Percentiles rank a stretch among this genome's conserved stretches.
These are phyloP conservation scores for Ceratocystis lukuohia DNA, from an alignment of 2,329 filamentous ascomycete species.

Conservation along the genomic window DNA sequence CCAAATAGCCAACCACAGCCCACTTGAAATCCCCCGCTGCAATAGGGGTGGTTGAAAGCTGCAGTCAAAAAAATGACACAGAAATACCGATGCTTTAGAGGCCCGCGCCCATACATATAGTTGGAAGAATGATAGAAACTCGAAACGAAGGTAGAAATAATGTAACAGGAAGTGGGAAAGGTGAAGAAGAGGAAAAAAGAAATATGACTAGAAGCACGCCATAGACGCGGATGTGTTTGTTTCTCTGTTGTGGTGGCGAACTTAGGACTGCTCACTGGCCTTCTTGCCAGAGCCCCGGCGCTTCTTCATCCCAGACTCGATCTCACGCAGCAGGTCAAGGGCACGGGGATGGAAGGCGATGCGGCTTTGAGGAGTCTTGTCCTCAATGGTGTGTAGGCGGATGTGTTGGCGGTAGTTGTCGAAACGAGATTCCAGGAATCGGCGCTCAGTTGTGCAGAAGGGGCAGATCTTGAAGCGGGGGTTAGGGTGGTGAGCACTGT, in stretches of 20 bases:
- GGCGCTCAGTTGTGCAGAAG: slow-evolving; percentile 19
- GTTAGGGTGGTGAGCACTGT: slow-evolving; percentile 19
- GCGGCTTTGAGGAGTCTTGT: slow-evolving; percentile 24
- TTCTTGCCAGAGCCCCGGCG: slow-evolving; percentile 19
- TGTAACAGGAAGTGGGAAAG: slow-evolving; percentile 7
- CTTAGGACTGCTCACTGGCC: slow-evolving; percentile 14
- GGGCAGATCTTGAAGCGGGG: slow-evolving; percentile 17
- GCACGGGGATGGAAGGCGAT: slow-evolving; percentile 26
- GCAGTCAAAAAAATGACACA: not conserved
- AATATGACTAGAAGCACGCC: slow-evolving; percentile 10
- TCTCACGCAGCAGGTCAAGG: slow-evolving; percentile 21
- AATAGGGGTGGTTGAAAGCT: not conserved
- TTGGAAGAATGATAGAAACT: slow-evolving; percentile 12
- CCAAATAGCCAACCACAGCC: not conserved
- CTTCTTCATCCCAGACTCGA: slow-evolving; percentile 20
- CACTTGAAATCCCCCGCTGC: not conserved
- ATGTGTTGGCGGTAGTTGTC: slow-evolving; percentile 31
- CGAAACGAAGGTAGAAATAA: slow-evolving; percentile 13
- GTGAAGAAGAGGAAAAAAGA: slow-evolving; percentile 8
- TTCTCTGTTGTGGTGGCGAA: not conserved
- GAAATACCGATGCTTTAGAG: slow-evolving; percentile 6
- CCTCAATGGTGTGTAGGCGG: slow-evolving; percentile 27
- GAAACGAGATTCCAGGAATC: slow-evolving; percentile 22
- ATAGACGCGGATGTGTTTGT: slow-evolving; percentile 4
- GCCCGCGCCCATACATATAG: slow-evolving; percentile 1